Evolutionary conservation across 768 basidiomycete species (phyloP).

Genomic region (Agaricus subrufescens): DNA sequence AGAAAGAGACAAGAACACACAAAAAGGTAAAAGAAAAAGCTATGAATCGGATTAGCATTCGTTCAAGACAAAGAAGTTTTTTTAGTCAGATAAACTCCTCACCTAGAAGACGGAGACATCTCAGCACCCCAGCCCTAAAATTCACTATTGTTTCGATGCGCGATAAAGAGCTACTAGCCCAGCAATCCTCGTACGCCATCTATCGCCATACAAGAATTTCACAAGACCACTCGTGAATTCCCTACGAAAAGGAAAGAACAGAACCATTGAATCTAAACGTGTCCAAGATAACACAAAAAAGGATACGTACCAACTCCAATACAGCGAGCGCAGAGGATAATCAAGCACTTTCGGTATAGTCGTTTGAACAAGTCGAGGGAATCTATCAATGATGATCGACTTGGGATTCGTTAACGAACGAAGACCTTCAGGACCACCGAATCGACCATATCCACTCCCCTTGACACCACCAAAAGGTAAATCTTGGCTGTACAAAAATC

Average conservation of each 20-base stretch:
- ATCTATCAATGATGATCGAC: conserved; percentile 80
- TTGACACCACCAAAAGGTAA: conserved; percentile 95
- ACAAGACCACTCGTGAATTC: conserved; percentile 47
- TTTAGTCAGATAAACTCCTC: no score
- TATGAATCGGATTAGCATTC: no score
- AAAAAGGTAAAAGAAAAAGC: no score
- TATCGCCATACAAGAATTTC: conserved; percentile 48
- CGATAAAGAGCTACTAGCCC: conserved; percentile 36
- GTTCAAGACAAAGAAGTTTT: no score
- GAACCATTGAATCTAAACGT: not conserved
- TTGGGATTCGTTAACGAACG: conserved; percentile 86
- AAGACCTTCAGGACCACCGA: conserved; percentile 93
- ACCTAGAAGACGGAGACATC: no score
- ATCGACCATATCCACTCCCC: conserved; percentile 88
- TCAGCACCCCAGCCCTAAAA: not conserved
- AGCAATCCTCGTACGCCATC: conserved; percentile 42
- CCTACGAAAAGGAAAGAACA: conserved; percentile 23
- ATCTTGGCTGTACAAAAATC: conserved; percentile 55
- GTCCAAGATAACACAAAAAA: not conserved
- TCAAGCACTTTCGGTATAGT: conserved; percentile 81
- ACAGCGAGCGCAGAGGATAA: conserved; percentile 75
- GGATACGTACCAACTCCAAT: conserved; percentile 63
- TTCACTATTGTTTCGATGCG: conserved; percentile 26
- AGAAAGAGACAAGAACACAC: no score
- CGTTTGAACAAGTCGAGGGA: conserved; percentile 81